Evolutionary conservation across 179 eudicot genomes (phyloP).

Genomic region (Nepenthes alata): DNA sequence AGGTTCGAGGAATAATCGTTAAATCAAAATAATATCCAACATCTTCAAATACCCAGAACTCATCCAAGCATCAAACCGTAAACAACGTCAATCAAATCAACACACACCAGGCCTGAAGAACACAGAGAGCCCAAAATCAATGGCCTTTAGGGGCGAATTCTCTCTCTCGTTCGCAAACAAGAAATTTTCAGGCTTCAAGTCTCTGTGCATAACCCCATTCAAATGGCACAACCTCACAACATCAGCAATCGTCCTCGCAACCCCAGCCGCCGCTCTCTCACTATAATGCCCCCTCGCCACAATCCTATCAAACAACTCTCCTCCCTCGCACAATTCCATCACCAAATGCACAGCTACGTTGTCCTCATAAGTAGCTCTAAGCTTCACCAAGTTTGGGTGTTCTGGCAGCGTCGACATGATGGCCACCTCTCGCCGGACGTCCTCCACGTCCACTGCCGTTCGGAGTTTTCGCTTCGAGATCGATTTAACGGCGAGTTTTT

Average conservation of each 20-base stretch:
- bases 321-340: slow-evolving; percentile 88
- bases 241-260: slow-evolving; percentile 57
- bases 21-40: background rate
- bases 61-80: background rate
- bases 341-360: slow-evolving; percentile 72
- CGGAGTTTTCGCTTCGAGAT: slow-evolving; percentile 68
- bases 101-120: slow-evolving; percentile 69
- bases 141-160: slow-evolving; percentile 61
- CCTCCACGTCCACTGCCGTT: slow-evolving; percentile 67
- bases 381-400: slow-evolving; percentile 56
- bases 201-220: slow-evolving; percentile 76
- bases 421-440: slow-evolving; percentile 67
- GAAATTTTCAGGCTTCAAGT: slow-evolving; percentile 88
- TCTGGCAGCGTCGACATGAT: slow-evolving; percentile 67
- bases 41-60: background rate
- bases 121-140: slow-evolving; percentile 85
- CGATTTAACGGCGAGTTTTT: slow-evolving; percentile 55
- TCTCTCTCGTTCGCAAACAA: slow-evolving; percentile 81
- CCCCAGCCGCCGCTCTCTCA: slow-evolving; percentile 64
- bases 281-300: slow-evolving; percentile 78
- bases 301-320: slow-evolving; percentile 73
- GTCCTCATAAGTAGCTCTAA: slow-evolving; percentile 68
- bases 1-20: no score
- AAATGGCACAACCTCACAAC: slow-evolving; percentile 75
- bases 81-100: background rate